Conservation (phyloP, 2,329 filamentous ascomycete species). For the Fusarium sp. region DNA sequence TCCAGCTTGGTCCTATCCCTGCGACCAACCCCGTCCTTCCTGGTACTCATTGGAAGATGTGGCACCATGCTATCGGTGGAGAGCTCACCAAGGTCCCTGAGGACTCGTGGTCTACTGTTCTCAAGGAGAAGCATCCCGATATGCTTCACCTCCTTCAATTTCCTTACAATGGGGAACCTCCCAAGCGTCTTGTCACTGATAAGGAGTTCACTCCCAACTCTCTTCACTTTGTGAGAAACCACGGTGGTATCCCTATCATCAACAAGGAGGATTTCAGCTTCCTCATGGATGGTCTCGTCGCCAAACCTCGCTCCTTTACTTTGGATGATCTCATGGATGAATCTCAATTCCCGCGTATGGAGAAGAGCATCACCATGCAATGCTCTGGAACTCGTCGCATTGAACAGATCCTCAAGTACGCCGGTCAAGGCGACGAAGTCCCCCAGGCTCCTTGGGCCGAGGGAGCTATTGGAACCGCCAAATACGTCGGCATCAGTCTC, state of each 20-base stretch:
- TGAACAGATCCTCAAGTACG: slow-evolving; percentile 74
- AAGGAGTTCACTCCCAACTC: slow-evolving; percentile 70
- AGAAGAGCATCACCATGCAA: slow-evolving; percentile 72
- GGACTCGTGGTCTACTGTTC: slow-evolving; percentile 67
- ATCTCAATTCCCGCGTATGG: slow-evolving; percentile 67
- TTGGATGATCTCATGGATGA: slow-evolving; percentile 72
- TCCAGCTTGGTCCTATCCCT: slow-evolving; percentile 66
- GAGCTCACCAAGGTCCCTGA: slow-evolving; percentile 61
- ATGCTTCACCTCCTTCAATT: slow-evolving; percentile 74
- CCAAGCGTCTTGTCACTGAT: slow-evolving; percentile 66
- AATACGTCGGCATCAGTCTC: slow-evolving; percentile 71
- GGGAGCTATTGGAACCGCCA: slow-evolving; percentile 75
- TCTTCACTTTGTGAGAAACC: slow-evolving; percentile 75
- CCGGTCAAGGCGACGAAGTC: slow-evolving; percentile 74
- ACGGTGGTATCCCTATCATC: slow-evolving; percentile 77
- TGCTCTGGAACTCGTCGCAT: slow-evolving; percentile 77
- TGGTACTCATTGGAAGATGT: slow-evolving; percentile 68
- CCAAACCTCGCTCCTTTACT: slow-evolving; percentile 66
- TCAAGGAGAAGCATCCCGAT: slow-evolving; percentile 67
- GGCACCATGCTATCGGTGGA: slow-evolving; percentile 62
- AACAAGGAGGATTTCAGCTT: slow-evolving; percentile 66
- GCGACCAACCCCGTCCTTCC: slow-evolving; percentile 68
- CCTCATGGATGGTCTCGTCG: slow-evolving; percentile 70
- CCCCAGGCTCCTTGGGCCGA: slow-evolving; percentile 69
- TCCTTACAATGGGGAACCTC: slow-evolving; percentile 73